phyloP scores from a whole-genome alignment of 169 alveolate species.

The Plasmodium fragile region DNA sequence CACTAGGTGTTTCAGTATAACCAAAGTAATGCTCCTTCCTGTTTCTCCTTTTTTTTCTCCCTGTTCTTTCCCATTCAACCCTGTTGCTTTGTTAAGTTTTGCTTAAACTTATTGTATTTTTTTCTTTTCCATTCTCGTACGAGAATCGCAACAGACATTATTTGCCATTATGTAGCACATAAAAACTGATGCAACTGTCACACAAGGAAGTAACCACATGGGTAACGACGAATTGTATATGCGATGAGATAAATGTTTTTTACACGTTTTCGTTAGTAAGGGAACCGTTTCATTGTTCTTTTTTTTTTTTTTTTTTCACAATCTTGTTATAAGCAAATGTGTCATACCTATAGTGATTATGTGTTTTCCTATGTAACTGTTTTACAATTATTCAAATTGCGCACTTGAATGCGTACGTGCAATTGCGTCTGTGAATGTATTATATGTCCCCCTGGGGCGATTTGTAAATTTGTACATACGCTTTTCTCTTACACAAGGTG shows the following conservation, averaged over 20 bases:
- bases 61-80: neutral
- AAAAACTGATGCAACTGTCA: neutral
- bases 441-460: neutral
- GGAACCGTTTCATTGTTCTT: neutral
- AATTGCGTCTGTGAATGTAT: slow-evolving; percentile 1
- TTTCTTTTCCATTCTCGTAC: neutral
- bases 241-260: neutral
- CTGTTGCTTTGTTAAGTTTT: neutral
- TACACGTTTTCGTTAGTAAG: neutral
- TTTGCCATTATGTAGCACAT: neutral
- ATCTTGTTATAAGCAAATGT: neutral
- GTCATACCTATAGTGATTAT: neutral
- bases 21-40: neutral
- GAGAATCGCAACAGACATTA: neutral
- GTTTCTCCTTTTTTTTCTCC: neutral
- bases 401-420: neutral
- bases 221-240: neutral
- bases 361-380: neutral
- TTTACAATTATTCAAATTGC: neutral
- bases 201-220: neutral
- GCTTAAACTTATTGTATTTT: neutral
- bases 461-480: neutral
- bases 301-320: neutral
- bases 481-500: neutral
- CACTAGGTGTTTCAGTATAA: neutral